Conservation (phyloP, 2,329 filamentous ascomycete genomes). For the Trichoderma sp. region DNA sequence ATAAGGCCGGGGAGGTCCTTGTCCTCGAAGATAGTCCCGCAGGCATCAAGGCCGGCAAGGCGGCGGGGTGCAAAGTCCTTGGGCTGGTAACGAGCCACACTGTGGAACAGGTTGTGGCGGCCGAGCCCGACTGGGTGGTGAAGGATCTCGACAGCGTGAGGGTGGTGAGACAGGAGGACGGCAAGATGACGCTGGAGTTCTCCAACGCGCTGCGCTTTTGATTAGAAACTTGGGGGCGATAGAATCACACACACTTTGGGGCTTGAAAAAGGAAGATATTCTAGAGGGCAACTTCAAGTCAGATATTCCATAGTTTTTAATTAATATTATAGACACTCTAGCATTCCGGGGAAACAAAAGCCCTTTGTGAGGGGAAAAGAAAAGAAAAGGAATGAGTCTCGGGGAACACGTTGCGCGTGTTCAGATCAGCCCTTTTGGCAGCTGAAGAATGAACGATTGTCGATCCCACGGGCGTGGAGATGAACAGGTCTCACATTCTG, state of each 20-base stretch:
- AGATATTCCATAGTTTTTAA: background rate
- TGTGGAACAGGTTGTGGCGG: conserved; percentile 67
- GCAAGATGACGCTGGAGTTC: conserved; percentile 68
- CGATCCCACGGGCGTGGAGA: background rate
- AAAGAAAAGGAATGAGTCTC: background rate
- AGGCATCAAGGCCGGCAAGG: conserved; percentile 80
- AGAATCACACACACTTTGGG: background rate
- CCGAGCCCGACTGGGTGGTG: conserved; percentile 87
- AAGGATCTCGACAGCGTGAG: conserved; percentile 74
- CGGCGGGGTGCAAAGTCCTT: conserved; percentile 80
- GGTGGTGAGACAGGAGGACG: conserved; percentile 58
- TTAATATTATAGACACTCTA: background rate
- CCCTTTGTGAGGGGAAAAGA: background rate
- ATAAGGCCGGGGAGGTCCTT: conserved; percentile 56
- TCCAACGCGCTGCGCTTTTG: conserved; percentile 54
- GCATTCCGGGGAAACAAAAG: background rate
- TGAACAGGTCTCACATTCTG: background rate
- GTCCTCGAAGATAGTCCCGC: conserved; percentile 90
- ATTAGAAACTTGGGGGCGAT: conserved; percentile 6
- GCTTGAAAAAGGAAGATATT: background rate
- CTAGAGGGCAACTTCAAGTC: background rate
- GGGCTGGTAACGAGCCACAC: conserved; percentile 85
- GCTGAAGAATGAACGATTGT: background rate
- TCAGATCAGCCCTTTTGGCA: background rate
- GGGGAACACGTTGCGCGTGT: background rate